Base-by-base conservation (phyloP, 805 yeast genomes). In the Candida sanyiensis region DNA sequence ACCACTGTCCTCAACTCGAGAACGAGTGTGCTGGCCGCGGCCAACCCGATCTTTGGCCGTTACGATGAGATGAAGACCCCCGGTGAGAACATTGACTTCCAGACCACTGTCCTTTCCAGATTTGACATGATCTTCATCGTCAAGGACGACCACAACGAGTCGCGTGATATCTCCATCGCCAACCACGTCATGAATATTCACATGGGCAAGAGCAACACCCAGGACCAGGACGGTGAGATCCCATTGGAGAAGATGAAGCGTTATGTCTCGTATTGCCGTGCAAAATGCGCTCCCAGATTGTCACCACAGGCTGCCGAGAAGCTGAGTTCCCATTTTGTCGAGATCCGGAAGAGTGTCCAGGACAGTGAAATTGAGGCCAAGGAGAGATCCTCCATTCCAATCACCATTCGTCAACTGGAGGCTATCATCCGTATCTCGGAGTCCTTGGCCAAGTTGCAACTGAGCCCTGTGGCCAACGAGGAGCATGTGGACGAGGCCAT, bases 91-190 rank as follows among this genome's bases (percentile, higher is more conserved):
- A 90, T 93, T 53, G 99, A 93, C 61, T 93, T 93, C 68, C 98
- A 93, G 63, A 85, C 96, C 2, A 90, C 99, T 1, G 84, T 93
- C 63, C 70, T 93, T 61, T 93, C 98, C 10, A 83, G 99, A 67
- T 93, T 93, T 60, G 99, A 93, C 64, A 93, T 93, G 97, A 93
- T 93, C 54, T 93, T 87, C 64, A 86, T 93, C 52, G 95, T 93
- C 38, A 90, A 88, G 56, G 99, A 93, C 64, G 96, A 84, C 39
- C 97, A 93, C 61, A 81, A 88, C 57, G 85, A 81, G 48, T 73
- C 68, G 28, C 72, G 95, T 54, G 99, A 93, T 67, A 73, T 80
- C 33, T 76, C 87, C 2, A 88, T 93, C 52, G 99, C 99, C 3
- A 78, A 78, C 47, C 98, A 93, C 62, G 98, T 93, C 40, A 80